phyloP scores from a whole-genome alignment of 2,329 filamentous ascomycete species.

The Phymatotrichopsis omnivora region DNA sequence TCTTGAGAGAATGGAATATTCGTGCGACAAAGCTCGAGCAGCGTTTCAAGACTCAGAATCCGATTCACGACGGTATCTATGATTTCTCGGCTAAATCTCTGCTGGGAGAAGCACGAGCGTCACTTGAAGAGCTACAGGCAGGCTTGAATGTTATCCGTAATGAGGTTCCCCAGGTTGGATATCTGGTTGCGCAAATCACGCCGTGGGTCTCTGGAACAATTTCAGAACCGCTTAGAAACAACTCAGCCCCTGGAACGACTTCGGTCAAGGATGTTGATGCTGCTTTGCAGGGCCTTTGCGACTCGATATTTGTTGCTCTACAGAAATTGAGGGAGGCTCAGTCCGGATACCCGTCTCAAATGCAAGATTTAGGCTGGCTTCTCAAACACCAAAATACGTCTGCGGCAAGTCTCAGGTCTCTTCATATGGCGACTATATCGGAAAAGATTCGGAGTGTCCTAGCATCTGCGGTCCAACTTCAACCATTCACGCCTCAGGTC shows the following conservation, averaged over 20 bases:
- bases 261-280: slow-evolving; percentile 41
- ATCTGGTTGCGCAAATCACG: slow-evolving; percentile 55
- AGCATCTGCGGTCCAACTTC: slow-evolving; percentile 30
- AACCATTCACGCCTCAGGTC: slow-evolving; percentile 32
- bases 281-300: slow-evolving; percentile 53
- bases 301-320: slow-evolving; percentile 67
- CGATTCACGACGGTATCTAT: slow-evolving; percentile 32
- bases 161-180: slow-evolving; percentile 49
- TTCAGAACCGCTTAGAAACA: slow-evolving; percentile 19
- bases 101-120: slow-evolving; percentile 31
- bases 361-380: slow-evolving; percentile 55
- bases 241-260: background rate
- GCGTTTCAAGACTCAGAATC: slow-evolving; percentile 37
- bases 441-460: slow-evolving; percentile 37
- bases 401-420: slow-evolving; percentile 45
- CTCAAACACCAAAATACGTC: slow-evolving; percentile 46
- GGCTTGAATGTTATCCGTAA: slow-evolving; percentile 40
- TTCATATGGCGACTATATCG: slow-evolving; percentile 51
- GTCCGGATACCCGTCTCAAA: slow-evolving; percentile 46
- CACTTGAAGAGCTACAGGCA: slow-evolving; percentile 32
- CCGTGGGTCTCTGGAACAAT: slow-evolving; percentile 52
- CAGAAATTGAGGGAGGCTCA: slow-evolving; percentile 57
- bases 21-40: slow-evolving; percentile 4
- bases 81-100: slow-evolving; percentile 31
- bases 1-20: no score